phyloP scores from a whole-genome alignment of 2,329 filamentous ascomycete genomes.

The Rhytidhysteron rufulum region DNA sequence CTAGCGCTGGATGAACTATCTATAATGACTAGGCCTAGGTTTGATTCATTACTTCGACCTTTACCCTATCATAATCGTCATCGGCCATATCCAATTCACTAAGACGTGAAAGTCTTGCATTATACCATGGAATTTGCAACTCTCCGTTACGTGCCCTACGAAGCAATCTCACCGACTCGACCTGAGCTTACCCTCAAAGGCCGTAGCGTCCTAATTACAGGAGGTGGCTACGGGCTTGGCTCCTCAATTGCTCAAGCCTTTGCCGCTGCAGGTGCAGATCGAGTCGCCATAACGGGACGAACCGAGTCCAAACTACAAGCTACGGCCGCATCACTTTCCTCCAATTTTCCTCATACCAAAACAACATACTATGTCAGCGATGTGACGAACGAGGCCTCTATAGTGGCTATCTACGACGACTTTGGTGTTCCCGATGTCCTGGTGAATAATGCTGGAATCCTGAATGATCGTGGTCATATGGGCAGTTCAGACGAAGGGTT shows the following conservation, averaged over 20 bases:
- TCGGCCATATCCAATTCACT: no score
- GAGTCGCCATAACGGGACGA: background rate
- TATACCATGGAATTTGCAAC: background rate
- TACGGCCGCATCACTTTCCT: background rate
- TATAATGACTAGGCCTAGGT: no score
- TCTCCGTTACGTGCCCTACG: background rate
- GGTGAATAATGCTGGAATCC: background rate
- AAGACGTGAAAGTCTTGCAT: no score
- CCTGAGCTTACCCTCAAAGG: background rate
- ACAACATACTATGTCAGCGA: background rate
- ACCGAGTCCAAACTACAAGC: background rate
- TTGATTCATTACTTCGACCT: no score
- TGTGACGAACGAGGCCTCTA: background rate
- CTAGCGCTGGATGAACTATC: no score
- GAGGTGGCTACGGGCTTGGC: background rate
- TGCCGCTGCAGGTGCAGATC: background rate
- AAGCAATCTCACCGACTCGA: background rate
- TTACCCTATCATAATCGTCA: no score
- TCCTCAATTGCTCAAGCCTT: background rate
- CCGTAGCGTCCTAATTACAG: background rate
- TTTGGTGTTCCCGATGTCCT: background rate
- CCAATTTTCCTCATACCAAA: background rate
- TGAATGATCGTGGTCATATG: background rate
- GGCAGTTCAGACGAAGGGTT: background rate
- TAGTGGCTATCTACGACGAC: background rate